phyloP scores from a whole-genome alignment of 306 rosid genomes.

The Cercis canadensis region DNA sequence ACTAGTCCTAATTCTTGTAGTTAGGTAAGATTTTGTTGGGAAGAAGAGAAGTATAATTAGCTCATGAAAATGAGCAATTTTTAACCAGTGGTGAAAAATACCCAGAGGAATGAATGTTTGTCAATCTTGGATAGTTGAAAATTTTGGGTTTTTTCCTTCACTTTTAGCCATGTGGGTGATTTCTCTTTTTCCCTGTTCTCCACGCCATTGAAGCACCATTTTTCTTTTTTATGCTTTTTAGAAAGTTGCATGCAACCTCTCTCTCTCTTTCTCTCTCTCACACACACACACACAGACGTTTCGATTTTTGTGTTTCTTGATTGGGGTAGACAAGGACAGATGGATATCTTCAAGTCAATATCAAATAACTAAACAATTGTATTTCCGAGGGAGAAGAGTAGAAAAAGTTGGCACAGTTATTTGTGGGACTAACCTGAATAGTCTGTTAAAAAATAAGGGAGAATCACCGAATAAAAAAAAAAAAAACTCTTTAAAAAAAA shows the following conservation, averaged over 20 bases:
- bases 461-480: too few relatives aligned
- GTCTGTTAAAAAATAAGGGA: too few relatives aligned
- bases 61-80: slow-evolving; percentile 48
- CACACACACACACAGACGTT: background rate
- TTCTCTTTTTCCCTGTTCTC: slow-evolving; percentile 52
- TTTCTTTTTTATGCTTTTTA: slow-evolving; percentile 60
- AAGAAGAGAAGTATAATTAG: slow-evolving; percentile 47
- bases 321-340: slow-evolving; percentile 48
- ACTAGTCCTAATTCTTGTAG: slow-evolving; percentile 38
- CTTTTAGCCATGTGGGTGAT: slow-evolving; percentile 59
- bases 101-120: slow-evolving; percentile 51
- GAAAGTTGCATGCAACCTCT: slow-evolving; percentile 50
- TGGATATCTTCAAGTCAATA: slow-evolving; percentile 38
- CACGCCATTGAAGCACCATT: slow-evolving; percentile 47
- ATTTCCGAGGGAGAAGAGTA: too few relatives aligned
- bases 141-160: slow-evolving; percentile 35
- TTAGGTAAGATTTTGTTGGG: slow-evolving; percentile 50
- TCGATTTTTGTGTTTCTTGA: slow-evolving; percentile 41
- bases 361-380: slow-evolving; percentile 22
- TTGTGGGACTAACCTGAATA: too few relatives aligned
- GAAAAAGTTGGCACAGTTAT: slow-evolving; percentile 32
- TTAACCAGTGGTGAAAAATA: slow-evolving; percentile 39
- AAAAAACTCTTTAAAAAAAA: too few relatives aligned
- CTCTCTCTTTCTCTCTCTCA: slow-evolving; percentile 12
- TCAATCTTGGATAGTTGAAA: slow-evolving; percentile 43